Evolutionary conservation across 2,329 filamentous ascomycete genomes (phyloP).

Genomic region (Alternaria sp.): DNA sequence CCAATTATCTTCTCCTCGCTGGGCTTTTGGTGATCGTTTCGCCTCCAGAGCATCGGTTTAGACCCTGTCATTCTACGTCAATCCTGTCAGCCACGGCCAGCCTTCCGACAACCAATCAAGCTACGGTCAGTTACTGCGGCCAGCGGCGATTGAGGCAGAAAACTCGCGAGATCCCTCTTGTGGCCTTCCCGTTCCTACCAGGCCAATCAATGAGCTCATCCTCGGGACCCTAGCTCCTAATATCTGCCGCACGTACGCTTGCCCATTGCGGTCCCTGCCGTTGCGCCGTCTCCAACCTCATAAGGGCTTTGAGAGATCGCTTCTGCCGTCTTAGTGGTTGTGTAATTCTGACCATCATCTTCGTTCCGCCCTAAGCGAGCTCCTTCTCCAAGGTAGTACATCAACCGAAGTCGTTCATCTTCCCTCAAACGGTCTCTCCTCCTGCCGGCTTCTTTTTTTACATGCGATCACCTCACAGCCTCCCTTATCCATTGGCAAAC

Average conservation of each 20-base stretch:
- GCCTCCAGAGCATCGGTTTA: slow-evolving; percentile 48
- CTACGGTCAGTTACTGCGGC: slow-evolving; percentile 20
- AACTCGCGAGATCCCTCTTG: slow-evolving; percentile 39
- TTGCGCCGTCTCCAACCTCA: slow-evolving; percentile 44
- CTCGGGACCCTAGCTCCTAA: slow-evolving; percentile 31
- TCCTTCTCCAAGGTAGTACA: slow-evolving; percentile 39
- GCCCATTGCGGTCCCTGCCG: slow-evolving; percentile 36
- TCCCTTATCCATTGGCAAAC: slow-evolving; percentile 47
- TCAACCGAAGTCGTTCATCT: slow-evolving; percentile 46
- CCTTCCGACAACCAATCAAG: slow-evolving; percentile 41
- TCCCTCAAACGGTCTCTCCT: slow-evolving; percentile 40
- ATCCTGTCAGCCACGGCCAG: slow-evolving; percentile 43
- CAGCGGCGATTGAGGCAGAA: slow-evolving; percentile 49
- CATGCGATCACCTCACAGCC: slow-evolving; percentile 38
- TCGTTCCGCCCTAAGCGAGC: slow-evolving; percentile 52
- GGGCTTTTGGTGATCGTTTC: slow-evolving; percentile 44
- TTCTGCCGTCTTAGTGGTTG: slow-evolving; percentile 47
- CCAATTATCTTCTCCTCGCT: slow-evolving; percentile 24
- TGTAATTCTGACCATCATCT: slow-evolving; percentile 47
- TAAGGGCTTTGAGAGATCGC: slow-evolving; percentile 41
- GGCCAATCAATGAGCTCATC: slow-evolving; percentile 35
- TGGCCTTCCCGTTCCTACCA: slow-evolving; percentile 41
- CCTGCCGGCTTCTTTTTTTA: slow-evolving; percentile 50
- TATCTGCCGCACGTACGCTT: slow-evolving; percentile 38
- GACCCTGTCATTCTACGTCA: slow-evolving; percentile 40